Evolutionary conservation across 2,329 filamentous ascomycete species (phyloP).

Genomic region (Botrytis sinoallii): DNA sequence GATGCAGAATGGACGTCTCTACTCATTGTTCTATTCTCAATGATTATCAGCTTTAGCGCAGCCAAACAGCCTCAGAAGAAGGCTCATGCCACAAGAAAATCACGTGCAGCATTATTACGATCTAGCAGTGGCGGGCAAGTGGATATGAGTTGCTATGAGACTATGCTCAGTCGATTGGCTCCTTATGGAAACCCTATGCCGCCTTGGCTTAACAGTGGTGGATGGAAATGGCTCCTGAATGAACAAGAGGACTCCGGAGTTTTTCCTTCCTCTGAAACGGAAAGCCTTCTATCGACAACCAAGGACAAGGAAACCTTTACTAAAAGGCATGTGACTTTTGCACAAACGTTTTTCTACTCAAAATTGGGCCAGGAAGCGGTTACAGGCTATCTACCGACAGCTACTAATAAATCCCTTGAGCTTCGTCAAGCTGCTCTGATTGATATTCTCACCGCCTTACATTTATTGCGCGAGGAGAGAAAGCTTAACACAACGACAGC

Average conservation of each 20-base stretch:
- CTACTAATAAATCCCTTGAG: constrained; percentile 49
- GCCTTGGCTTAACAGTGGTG: constrained; percentile 57
- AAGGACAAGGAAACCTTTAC: constrained; percentile 55
- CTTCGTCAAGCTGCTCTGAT: constrained; percentile 59
- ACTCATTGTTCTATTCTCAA: constrained; percentile 59
- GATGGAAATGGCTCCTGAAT: constrained; percentile 71
- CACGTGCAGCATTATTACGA: constrained; percentile 42
- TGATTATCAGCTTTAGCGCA: constrained; percentile 58
- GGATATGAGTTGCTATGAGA: constrained; percentile 44
- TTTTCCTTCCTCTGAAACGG: constrained; percentile 25
- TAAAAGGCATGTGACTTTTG: constrained; percentile 52
- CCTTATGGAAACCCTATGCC: constrained; percentile 40
- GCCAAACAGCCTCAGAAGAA: constrained; percentile 37
- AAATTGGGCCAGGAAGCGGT: constrained; percentile 48
- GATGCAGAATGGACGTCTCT: constrained; percentile 69
- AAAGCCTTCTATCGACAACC: constrained; percentile 21
- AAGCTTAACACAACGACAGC: constrained; percentile 67
- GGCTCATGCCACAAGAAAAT: constrained; percentile 40
- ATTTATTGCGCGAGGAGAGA: constrained; percentile 84
- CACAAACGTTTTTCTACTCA: constrained; percentile 64
- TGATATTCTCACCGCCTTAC: constrained; percentile 71
- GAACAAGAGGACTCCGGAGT: constrained; percentile 42
- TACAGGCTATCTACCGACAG: constrained; percentile 65
- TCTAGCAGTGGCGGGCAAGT: constrained; percentile 47
- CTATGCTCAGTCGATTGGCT: constrained; percentile 47